Base-by-base conservation (phyloP, 73 alveolate genomes). In the Paramecium primaurelia region DNA sequence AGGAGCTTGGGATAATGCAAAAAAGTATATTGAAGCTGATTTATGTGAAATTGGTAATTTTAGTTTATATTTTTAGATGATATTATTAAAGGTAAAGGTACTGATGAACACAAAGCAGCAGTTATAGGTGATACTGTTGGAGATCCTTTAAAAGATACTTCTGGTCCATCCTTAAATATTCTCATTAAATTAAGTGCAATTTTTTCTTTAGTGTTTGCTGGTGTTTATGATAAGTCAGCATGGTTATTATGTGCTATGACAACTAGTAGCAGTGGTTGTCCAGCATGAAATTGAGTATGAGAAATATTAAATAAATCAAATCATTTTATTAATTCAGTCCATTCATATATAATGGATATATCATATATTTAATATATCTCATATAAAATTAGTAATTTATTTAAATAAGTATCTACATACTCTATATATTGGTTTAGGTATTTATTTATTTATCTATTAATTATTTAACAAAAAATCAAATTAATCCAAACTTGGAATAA, bases 1-100 rank as follows among this genome's bases (percentile, higher is more conserved):
- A 22, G 99, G 99, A 9, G 99, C 99, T 26, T 96, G 99, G 99
- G 99, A 97, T 92, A 97, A 97, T 93, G 97, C 99, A 25, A 94
- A 94, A 93, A 94, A 94, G 90, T 94, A 44, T 92, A 94, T 94
- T 85, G 95, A 92, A 83, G 71, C 80, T 18, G 96, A 85, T 25
- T 28, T 68, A 6, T 83, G 75, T 49, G 86, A 58, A 20, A 87
- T 71, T 12, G 58, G 71, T 49, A 49, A 6, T 38, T 49, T 58
- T 18, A 16, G 28, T 14, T 7, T 11, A 10, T 25, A 25, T 58
- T 22, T 59, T 20, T 86, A n/a, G 96, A 94, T 68, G 95, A 96
- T 4, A 69, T 71, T 22, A 59, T 47, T 12, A 92, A 77, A 49
- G 95, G 93, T 40, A 97, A 97, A 94, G 97, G 97, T 12, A 80